Evolutionary conservation across 2,329 filamentous ascomycete genomes (phyloP).

Genomic region (Curvularia sp.): DNA sequence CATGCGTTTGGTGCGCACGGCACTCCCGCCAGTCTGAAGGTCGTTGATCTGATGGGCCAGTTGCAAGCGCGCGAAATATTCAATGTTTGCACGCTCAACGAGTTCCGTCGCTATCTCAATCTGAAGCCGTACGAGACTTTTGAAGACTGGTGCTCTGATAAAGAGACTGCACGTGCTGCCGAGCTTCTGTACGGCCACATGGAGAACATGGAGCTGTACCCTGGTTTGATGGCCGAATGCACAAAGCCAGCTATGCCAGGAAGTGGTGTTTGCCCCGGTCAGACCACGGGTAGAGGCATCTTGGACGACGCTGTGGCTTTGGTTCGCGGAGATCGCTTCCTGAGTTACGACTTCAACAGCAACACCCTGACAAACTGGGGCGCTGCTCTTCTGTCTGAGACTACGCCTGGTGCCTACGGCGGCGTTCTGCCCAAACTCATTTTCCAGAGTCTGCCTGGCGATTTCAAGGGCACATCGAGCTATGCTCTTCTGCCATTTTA

Average conservation of each 20-base stretch:
- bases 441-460: constrained; percentile 57
- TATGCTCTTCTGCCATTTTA: constrained; percentile 61
- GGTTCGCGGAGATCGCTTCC: constrained; percentile 77
- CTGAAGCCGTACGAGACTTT: constrained; percentile 79
- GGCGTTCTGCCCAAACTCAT: constrained; percentile 55
- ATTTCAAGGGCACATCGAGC: constrained; percentile 57
- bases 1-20: constrained; percentile 65
- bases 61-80: constrained; percentile 73
- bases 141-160: constrained; percentile 82
- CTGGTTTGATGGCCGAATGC: constrained; percentile 78
- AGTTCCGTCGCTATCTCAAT: constrained; percentile 82
- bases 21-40: constrained; percentile 74
- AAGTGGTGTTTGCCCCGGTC: constrained; percentile 71
- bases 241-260: constrained; percentile 74
- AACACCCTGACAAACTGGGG: constrained; percentile 58
- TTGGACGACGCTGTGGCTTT: constrained; percentile 77
- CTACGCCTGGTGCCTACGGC: constrained; percentile 55
- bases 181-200: constrained; percentile 70
- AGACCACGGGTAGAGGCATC: constrained; percentile 77
- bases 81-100: constrained; percentile 80
- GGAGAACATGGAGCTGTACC: constrained; percentile 80
- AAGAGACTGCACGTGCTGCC: constrained; percentile 69
- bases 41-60: constrained; percentile 80
- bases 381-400: constrained; percentile 52
- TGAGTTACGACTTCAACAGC: constrained; percentile 69